Percentiles rank a stretch among this genome's conserved stretches.
Evolutionary conservation across 2,329 filamentous ascomycete species (phyloP).

Genomic region (Hypoxylon sp.): DNA sequence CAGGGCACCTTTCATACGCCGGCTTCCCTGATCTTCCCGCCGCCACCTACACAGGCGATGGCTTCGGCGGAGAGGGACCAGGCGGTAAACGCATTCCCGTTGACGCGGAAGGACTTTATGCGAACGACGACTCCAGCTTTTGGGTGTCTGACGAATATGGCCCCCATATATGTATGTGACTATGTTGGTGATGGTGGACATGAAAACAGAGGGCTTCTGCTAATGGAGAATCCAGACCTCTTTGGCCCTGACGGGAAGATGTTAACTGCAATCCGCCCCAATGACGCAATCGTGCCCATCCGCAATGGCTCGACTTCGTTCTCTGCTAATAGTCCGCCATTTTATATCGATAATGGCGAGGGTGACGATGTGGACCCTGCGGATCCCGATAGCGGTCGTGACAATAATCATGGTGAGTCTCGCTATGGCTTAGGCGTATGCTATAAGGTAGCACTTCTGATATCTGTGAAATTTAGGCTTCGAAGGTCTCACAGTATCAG

Average conservation of each 20-base stretch:
- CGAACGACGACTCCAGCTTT: constrained; percentile 72
- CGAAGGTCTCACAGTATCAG: constrained; percentile 76
- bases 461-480: constrained; percentile 61
- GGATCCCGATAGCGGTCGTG: constrained; percentile 72
- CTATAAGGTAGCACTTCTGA: background rate
- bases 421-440: background rate
- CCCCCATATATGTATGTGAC: constrained; percentile 74
- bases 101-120: constrained; percentile 77
- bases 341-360: constrained; percentile 66
- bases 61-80: constrained; percentile 73
- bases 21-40: constrained; percentile 75
- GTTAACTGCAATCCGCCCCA: constrained; percentile 74
- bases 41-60: constrained; percentile 76
- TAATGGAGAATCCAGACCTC: constrained; percentile 44
- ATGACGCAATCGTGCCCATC: constrained; percentile 74
- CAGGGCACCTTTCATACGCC: constrained; percentile 66
- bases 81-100: constrained; percentile 73
- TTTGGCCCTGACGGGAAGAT: constrained; percentile 73
- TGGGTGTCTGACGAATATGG: constrained; percentile 82
- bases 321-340: constrained; percentile 74
- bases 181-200: background rate
- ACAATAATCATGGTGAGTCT: constrained; percentile 74
- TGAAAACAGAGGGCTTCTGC: constrained; percentile 4
- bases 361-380: constrained; percentile 63
- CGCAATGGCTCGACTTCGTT: constrained; percentile 75